Base-by-base conservation (phyloP, 169 alveolate genomes). In the Cryptosporidium andersoni region DNA sequence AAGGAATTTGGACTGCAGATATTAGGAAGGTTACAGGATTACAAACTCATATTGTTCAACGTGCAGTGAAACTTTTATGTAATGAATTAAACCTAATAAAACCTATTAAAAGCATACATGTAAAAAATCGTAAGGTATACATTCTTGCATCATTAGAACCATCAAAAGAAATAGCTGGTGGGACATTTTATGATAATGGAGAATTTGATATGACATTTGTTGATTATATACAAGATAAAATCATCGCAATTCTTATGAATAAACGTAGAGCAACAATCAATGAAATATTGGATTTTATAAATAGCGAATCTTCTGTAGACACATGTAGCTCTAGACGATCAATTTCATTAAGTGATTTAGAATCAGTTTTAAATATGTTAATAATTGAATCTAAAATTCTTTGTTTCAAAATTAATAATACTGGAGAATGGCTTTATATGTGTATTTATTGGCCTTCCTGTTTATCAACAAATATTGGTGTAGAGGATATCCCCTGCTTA, bases 1-100 rank as follows among this genome's bases (percentile, higher is more conserved):
- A 92, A 60, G 96, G 97, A 56, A 93, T 94, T 36, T 95, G 98
- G 98, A 94, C 97, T 25, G 97, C 97, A 4, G 98, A 95, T 82
- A 89, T 95, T 36, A 88, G 96, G 65, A 95, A 94, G 90, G 89
- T 89, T 53, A 93, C 96, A 64, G 96, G 94, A 37, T 85, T 95
- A 64, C 90, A 95, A 95, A 92, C 94, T 36, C 95, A 94, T 66
- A 94, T 91, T 64, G 93, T 95, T 43, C 97, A 95, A 58, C 80
- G 95, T 47, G 91, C 95, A 25, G 94, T 94, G 51, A 93, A 92
- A 90, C 82, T 91, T 53, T 81, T 95, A 65, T 90, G 95, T 74
- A 97, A 93, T 81, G 90, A 82, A 39, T 90, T 90, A 64, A 89
- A 94, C 68, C 92, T 95, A 14, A 95, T 95, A 47, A 92, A 92